A percentile compares a stretch with the other conserved stretches of the same genome.
Conservation (phyloP, 768 basidiomycete genomes). For the Megacollybia marginata region DNA sequence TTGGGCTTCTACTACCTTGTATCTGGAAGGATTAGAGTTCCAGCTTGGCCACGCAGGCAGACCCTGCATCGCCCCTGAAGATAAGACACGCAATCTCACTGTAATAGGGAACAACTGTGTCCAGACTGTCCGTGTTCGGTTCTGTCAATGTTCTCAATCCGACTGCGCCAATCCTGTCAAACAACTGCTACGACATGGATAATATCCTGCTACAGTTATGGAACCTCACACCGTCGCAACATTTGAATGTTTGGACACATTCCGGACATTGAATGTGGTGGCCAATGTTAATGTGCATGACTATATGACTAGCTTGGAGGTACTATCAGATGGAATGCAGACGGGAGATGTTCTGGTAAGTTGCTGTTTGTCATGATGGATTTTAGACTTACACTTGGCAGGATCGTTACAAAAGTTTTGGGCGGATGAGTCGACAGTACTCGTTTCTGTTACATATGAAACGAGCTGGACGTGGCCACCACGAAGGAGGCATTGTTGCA, state of each 20-base stretch:
- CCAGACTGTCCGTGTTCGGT: no score
- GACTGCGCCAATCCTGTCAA: no score
- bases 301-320: conserved; percentile 3
- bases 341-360: neutral
- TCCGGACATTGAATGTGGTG: conserved; percentile 1
- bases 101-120: no score
- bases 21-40: no score
- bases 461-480: conserved; percentile 3
- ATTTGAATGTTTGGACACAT: neutral
- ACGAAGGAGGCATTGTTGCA: neutral
- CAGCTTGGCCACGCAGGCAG: no score
- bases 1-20: no score
- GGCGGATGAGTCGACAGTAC: conserved; percentile 3
- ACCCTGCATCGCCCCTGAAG: no score
- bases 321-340: neutral
- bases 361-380: no score
- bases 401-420: conserved; percentile 8
- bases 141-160: no score
- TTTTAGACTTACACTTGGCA: neutral
- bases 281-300: conserved; percentile 4
- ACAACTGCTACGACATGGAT: conserved; percentile 2
- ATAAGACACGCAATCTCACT: no score
- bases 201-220: conserved; percentile 7
- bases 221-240: conserved; percentile 5
- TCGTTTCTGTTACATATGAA: conserved; percentile 1